Base-by-base conservation (phyloP, 1,284 basidiomycete genomes). In the Apiotrichum laibachii region DNA sequence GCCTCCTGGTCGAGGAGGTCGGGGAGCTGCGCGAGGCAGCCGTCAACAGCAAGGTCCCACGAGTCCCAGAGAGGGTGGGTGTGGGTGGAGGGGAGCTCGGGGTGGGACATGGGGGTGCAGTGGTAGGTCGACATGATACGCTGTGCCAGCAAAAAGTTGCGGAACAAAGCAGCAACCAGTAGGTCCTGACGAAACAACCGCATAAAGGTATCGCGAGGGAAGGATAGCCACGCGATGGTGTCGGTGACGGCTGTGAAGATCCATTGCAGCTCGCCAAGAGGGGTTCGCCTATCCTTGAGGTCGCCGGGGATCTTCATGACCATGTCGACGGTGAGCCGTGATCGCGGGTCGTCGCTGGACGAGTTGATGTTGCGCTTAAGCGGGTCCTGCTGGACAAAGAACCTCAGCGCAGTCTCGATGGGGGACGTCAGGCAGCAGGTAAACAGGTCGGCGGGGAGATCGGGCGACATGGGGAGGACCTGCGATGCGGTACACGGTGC, bases 211-310 rank as follows among this genome's bases (percentile, higher is more conserved):
- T 95, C 91, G 53, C 89, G 85, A 21, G 93, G 90, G 72, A 99
- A 93, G 0, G 92, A 92, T 13, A 94, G 93, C 95, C 96, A 99
- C 15, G 96, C 96, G 64, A 99, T 98, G 10, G 95, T 98, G 78
- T 99, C 95, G 18, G 95, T 99, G 64, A 99, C 92, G 44, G 95
- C 92, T 2, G 92, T 98, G 79, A 99, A 98, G 68, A 99, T 98
- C 95, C 96, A 99, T 77, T 97, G 97, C 33, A 99, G 85, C 78
- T 99, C 95, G 54, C 95, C 95, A 2, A 99, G 82, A 0, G 95
- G 95, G 4, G 96, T 98, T 26, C 93, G 85, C 37, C 95, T 85
- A 72, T 99, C 95, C 77, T 97, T 97, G 61, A 99, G 84, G 70
- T 97, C 92, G 6, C 96, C 95, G 0, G 95, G 96, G 19, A 99